A percentile compares a stretch with the other conserved stretches of the same genome.
phyloP scores from a whole-genome alignment of 371 early-diverging fungal genomes.

The Parasitella parasitica region DNA sequence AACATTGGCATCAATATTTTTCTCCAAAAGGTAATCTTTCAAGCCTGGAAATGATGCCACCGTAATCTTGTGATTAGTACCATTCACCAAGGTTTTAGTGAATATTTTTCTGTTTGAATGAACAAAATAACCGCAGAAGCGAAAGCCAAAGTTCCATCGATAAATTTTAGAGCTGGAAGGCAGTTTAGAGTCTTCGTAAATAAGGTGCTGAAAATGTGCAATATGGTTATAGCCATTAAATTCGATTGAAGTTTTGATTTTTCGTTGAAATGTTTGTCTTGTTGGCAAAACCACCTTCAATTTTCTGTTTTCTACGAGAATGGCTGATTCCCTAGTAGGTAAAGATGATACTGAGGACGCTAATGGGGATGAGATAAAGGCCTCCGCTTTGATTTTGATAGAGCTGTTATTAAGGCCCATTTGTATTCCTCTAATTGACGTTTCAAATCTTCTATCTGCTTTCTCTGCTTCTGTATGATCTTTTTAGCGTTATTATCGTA shows the following conservation, averaged over 20 bases:
- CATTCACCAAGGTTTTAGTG: neutral
- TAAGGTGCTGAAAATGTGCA: neutral
- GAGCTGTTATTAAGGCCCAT: too few species aligned
- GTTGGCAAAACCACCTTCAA: neutral
- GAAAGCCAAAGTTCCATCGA: neutral
- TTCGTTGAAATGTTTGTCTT: neutral
- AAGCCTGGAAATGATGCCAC: neutral
- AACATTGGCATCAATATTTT: neutral
- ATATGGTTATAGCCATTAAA: neutral
- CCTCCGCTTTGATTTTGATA: too few species aligned
- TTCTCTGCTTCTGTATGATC: too few species aligned
- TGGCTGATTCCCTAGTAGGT: too few species aligned
- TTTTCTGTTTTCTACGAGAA: neutral
- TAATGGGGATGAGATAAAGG: too few species aligned
- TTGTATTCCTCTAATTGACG: too few species aligned
- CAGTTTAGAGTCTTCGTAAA: neutral
- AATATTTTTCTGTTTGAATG: neutral
- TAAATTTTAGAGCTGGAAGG: neutral
- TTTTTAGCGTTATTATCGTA: too few species aligned
- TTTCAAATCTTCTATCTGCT: too few species aligned
- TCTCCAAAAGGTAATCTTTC: neutral
- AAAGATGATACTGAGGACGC: too few species aligned
- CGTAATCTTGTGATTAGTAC: neutral
- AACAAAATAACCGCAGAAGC: neutral
- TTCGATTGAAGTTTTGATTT: neutral